Evolutionary conservation across 208 protist genomes (phyloP), one percentile per base, ranked within the genome.

Genomic region (Trypanosoma congolense): DNA sequence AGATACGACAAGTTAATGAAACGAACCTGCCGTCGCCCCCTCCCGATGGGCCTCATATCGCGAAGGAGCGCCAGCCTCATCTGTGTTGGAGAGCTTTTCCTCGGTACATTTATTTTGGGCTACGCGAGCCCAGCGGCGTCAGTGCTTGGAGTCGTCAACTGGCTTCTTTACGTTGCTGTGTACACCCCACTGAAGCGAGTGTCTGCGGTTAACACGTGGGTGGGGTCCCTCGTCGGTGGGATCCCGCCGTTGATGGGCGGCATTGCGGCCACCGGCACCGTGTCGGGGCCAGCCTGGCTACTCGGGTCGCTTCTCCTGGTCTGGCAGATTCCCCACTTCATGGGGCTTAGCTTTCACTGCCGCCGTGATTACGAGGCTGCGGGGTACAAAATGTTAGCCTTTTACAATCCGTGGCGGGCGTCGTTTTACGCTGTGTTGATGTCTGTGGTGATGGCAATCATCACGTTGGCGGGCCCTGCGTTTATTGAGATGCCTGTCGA

Each of bases 321-420:
- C 12, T 96, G 90, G 87, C 90, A 96, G 71, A 95, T 96, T 52
- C 90, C 90, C 25, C 90, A 96, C 66, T 96, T 96, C 50, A 77
- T 92, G 64, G 82, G 87, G 8, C 70, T 96, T 8, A 77, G 83
- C 35, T 96, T 92, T 61, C 80, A 93, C 62, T 93, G 86, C 61
- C 73, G 87, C 12, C 74, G 86, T 33, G 90, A 96, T 67, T 96
- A 96, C 58, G 73, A 91, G 66, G 65, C 65, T 22, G 90, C 87
- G 2, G 90, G 90, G 21, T 96, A 93, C 75, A 83, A 87, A 56
- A 96, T 96, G 90, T 70, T 96, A 2, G 80, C 86, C 31, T 89
- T 83, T 61, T 87, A 77, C 46, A 82, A 91, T 60, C 81, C 84
- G 10, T 89, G 79, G 79, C 68, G 81, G 31, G 80, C 88, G 1